Conservation (phyloP, 1,139 yeast genomes). For the Trichomonascaceae sp. region DNA sequence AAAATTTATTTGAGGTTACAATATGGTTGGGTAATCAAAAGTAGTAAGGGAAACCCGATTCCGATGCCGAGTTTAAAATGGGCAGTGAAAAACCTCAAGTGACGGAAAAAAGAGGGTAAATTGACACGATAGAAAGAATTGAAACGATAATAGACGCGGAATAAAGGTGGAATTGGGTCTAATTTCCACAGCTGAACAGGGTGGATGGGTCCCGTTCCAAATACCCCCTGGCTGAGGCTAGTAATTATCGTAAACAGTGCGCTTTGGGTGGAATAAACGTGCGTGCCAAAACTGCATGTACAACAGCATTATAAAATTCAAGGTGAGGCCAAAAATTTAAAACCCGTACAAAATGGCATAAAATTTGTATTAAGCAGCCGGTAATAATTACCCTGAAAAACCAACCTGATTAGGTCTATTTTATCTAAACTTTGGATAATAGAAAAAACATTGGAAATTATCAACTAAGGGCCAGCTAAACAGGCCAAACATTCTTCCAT, state of each 20-base stretch:
- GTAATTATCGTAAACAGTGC: too few species aligned
- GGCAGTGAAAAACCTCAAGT: background rate
- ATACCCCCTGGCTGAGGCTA: too few species aligned
- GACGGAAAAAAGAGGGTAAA: background rate
- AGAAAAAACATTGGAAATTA: background rate
- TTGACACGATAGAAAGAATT: too few species aligned
- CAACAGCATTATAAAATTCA: too few species aligned
- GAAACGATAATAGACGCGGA: background rate
- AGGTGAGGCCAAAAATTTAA: too few species aligned
- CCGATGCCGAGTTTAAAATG: background rate
- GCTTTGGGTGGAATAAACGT: too few species aligned
- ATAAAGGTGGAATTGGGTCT: background rate
- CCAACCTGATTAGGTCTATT: background rate
- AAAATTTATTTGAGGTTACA: background rate
- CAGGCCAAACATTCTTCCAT: conserved; percentile 33
- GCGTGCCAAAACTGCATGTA: too few species aligned
- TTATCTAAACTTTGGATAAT: background rate
- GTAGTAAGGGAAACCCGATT: background rate
- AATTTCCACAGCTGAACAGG: too few species aligned
- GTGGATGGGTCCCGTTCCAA: too few species aligned
- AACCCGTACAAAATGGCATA: background rate
- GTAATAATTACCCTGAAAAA: background rate
- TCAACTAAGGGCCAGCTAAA: background rate
- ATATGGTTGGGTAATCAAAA: background rate
- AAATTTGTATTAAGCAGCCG: background rate